phyloP scores from a whole-genome alignment of 768 basidiomycete genomes.

The Naematelia encephala region DNA sequence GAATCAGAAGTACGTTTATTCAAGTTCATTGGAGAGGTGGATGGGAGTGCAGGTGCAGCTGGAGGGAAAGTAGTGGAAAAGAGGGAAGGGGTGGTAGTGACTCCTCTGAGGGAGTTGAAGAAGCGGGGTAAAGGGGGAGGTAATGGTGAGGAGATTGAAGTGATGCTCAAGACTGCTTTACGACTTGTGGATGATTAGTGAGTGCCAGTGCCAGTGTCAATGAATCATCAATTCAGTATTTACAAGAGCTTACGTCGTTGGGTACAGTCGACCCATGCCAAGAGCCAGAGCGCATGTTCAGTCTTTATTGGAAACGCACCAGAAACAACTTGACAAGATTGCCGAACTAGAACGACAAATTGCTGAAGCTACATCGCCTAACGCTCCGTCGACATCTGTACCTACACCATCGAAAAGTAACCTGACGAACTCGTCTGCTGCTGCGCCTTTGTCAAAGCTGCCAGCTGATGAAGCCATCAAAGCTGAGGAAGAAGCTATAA shows the following conservation, averaged over 20 bases:
- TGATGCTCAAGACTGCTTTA: conserved; percentile 38
- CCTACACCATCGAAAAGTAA: neutral
- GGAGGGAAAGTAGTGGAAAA: conserved; percentile 45
- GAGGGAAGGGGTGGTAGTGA: conserved; percentile 38
- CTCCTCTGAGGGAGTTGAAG: conserved; percentile 33
- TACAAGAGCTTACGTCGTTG: too few relatives aligned
- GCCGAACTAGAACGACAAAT: conserved; percentile 39
- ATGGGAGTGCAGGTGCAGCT: conserved; percentile 4
- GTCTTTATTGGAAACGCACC: conserved; percentile 36
- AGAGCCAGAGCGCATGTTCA: conserved; percentile 44
- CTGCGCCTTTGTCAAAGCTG: conserved; percentile 14
- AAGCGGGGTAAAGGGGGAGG: neutral
- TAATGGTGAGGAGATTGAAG: conserved; percentile 29
- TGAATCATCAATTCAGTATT: too few relatives aligned
- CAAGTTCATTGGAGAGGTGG: conserved; percentile 43
- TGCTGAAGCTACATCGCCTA: conserved; percentile 23
- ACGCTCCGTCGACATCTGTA: neutral
- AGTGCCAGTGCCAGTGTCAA: too few relatives aligned
- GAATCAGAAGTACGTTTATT: conserved; percentile 41
- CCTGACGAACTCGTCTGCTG: neutral
- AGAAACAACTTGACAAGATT: conserved; percentile 31
- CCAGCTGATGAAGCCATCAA: conserved; percentile 41
- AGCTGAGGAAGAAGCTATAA: conserved; percentile 43
- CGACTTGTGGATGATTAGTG: conserved; percentile 49
- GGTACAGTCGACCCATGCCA: conserved; percentile 46